Base-by-base conservation (phyloP, 2,329 filamentous ascomycete genomes). In the Botrytis porri region DNA sequence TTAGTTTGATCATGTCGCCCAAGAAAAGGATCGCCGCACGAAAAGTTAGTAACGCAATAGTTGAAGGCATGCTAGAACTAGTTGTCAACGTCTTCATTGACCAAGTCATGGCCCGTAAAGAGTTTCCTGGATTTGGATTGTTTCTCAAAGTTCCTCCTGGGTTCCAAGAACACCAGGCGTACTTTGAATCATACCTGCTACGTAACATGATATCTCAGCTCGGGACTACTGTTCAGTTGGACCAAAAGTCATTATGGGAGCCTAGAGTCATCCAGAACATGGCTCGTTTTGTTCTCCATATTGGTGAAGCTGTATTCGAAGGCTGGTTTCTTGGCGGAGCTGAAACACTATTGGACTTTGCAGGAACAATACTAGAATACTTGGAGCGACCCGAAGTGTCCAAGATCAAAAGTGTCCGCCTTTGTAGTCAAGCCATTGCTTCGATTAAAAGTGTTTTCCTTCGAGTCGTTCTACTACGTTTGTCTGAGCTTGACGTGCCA, bases 281-380 rank as follows among this genome's bases (percentile, higher is more conserved):
- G 79, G 91, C 92, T 0, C 89, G 94, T 20, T 92, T 98, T 75
- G 89, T 91, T 45, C 85, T 88, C 4, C 93, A 98, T 79, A 88
- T 98, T 80, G 89, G 92, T 0, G 96, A 99, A 81, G 93, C 94
- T 9, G 91, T 97, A 20, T 98, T 96, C 77, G 96, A 98, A 82
- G 96, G 96, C 25, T 98, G 95, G 93, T 98, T 98, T 79, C 88
- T 98, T 75, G 92, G 96, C 76, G 95, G 95, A 1, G 93, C 93
- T 1, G 92, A 94, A 77, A 87, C 89, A 6, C 88, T 96, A 77
- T 87, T 98, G 45, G 95, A 98, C 78, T 97, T 98, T 78, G 88
- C 91, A 5, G 96, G 95, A 1, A 90, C 91, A 70, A 83, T 98
- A 10, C 83, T 99, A 10, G 96, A 99, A 80, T 95, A 97, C 78